Base-by-base conservation (phyloP, 495 filamentous ascomycete species). In the Aspergillus incahuasiensis region DNA sequence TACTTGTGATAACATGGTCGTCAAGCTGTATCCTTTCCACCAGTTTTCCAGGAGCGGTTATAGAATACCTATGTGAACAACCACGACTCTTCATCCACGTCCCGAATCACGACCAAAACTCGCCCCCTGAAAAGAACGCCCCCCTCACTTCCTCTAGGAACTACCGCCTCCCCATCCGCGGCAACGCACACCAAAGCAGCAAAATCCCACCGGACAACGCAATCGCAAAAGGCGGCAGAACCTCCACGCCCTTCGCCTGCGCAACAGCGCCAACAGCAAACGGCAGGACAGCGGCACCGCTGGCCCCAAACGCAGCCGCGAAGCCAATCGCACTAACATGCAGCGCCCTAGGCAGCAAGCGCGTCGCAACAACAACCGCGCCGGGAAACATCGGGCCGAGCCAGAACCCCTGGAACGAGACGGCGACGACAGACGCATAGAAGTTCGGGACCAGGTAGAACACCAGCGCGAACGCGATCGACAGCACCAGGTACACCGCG, bases 231-330 rank as follows among this genome's bases (percentile, higher is more conserved):
- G 89, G 89, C 71, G 91, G 89, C 60, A 92, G 60, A 11, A 91
- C 88, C 63, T 84, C 68, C 8, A 94, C 89, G 15, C 91, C 90
- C 66, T 82, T 87, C 15, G 79, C 81, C 68, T 94, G 86, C 6
- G 90, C 91, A 68, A 95, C 86, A 0, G 88, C 88, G 1, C 90
- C 90, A 0, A 95, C 87, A 0, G 82, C 87, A 65, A 95, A 96
- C 0, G 91, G 91, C 46, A 96, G 82, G 15, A 92, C 67, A 0
- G 89, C 88, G 3, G 88, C 90, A 0, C 91, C 91, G 7, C 80
- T 80, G 0, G 89, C 86, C 0, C 88, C 88, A 65, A 89, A 84
- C 0, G 87, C 87, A 18, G 84, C 83, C 6, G 86, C 85, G 52
- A 91, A 90, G 0, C 88, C 88, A 52, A 92, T 85, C 2, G 84